Base-by-base conservation (phyloP, 2,329 filamentous ascomycete species). In the Neoarthrinium moseri region DNA sequence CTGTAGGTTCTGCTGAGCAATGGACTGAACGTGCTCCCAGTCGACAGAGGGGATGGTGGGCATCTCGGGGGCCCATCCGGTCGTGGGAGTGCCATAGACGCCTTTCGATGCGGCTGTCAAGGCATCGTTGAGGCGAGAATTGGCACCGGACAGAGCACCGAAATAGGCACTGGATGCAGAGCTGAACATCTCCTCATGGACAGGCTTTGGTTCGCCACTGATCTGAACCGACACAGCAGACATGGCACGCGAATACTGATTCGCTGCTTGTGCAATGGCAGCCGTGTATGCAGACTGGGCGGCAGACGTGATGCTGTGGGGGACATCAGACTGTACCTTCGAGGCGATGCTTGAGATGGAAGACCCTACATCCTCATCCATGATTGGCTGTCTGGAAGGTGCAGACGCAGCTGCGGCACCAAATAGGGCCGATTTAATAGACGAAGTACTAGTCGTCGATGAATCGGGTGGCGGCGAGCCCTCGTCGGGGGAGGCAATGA, bases 151-250 rank as follows among this genome's bases (percentile, higher is more conserved):
- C 13, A 87, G 60, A 2, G 86, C 84, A 24, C 78, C 77, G 26
- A 84, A 84, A 59, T 89, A 91, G 2, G 80, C 85, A 5, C 73
- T 77, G 7, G 84, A 83, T 8, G 87, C 79, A 0, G 86, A 87
- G 7, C 84, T 78, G 11, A 88, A 70, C 61, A 90, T 78, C 50
- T 88, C 74, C 54, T 88, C 74, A 50, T 90, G 83, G 4, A 80
- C 75, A 6, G 87, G 86, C 57, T 86, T 80, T 1, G 85, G 80
- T 1, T 83, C 83, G 24, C 86, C 86, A 22, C 80, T 82, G 30
- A 89, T 76, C 56, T 88, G 79, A 4, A 73, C 78, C 2, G 85
- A 89, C 2, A 87, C 73, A 21, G 81, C 73, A 1, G 85, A 85
- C 56, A 83, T 80, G 8, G 86, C 87, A 18, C 81, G 80, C 0